Percentiles rank a stretch among this genome's conserved stretches.
These are phyloP conservation scores for Buxus sempervirens DNA, from an alignment of 164 flowering plant species.

Conservation along the genomic window DNA sequence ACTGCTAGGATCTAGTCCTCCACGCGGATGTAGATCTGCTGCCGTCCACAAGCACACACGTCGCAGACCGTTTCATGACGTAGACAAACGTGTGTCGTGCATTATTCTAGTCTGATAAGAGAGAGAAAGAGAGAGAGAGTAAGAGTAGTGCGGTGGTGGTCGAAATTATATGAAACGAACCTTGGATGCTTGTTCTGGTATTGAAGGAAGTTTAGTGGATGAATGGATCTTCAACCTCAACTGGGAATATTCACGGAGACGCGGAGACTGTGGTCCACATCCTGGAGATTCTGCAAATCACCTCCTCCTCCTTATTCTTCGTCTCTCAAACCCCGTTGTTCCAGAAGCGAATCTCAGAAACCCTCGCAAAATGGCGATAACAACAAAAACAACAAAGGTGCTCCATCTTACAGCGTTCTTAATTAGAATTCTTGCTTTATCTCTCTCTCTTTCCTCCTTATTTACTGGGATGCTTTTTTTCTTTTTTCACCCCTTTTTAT, in stretches of 20 bases:
- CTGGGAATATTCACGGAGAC: constrained; percentile 23
- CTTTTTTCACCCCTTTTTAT: no score
- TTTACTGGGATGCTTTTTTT: no score
- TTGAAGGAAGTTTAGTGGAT: neutral
- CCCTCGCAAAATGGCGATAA: constrained; percentile 24
- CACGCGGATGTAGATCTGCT: no score
- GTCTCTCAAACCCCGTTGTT: constrained; percentile 24
- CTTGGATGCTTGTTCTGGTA: neutral
- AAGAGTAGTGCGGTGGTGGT: no score
- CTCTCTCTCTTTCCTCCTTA: neutral
- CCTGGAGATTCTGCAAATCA: no score
- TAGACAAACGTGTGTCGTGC: constrained; percentile 3
- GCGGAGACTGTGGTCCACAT: constrained; percentile 8
- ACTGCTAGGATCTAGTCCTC: no score
- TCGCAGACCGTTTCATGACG: neutral
- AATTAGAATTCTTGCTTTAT: neutral
- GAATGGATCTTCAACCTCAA: constrained; percentile 40
- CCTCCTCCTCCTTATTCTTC: no score
- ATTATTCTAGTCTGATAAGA: neutral
- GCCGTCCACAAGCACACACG: no score
- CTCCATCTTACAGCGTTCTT: neutral
- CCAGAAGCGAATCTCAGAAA: constrained; percentile 18
- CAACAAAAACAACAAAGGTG: constrained; percentile 12
- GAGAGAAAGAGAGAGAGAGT: constrained; percentile 7
- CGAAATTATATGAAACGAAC: no score